phyloP scores from a whole-genome alignment of 495 filamentous ascomycete genomes.

The Penicillium verhagenii region DNA sequence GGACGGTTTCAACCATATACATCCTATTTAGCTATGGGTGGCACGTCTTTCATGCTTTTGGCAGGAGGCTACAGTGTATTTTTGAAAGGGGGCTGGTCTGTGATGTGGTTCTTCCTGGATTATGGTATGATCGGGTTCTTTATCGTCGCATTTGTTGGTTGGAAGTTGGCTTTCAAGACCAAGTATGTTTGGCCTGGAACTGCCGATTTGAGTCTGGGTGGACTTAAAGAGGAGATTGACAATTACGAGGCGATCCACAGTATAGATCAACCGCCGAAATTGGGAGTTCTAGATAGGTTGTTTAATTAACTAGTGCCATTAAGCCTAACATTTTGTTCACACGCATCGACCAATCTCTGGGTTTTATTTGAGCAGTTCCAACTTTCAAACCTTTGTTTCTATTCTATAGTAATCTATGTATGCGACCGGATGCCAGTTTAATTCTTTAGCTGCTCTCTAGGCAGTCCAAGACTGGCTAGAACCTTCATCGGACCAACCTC shows the following conservation, averaged over 20 bases:
- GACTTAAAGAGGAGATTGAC: constrained; percentile 40
- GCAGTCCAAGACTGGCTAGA: constrained; percentile 22
- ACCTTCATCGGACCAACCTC: constrained; percentile 20
- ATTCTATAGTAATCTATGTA: too few relatives aligned
- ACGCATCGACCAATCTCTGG: too few relatives aligned
- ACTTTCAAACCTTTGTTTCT: too few relatives aligned
- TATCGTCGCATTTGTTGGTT: constrained; percentile 44
- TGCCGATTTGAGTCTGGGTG: constrained; percentile 48
- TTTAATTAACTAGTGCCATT: not conserved
- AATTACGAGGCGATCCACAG: constrained; percentile 18
- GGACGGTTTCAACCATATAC: constrained; percentile 56
- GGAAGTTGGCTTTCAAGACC: constrained; percentile 57
- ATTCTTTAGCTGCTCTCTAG: not conserved
- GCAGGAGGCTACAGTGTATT: constrained; percentile 55
- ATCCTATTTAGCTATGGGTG: constrained; percentile 47
- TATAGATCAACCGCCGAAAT: not conserved
- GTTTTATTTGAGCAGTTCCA: too few relatives aligned
- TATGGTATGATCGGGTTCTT: constrained; percentile 57
- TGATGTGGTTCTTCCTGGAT: constrained; percentile 53
- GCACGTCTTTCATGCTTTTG: constrained; percentile 42
- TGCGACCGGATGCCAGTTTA: not conserved
- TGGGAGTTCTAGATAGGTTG: not conserved
- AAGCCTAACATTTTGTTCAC: too few relatives aligned
- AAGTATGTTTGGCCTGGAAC: constrained; percentile 44
- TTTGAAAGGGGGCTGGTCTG: constrained; percentile 41